A percentile compares a stretch with the other conserved stretches of the same genome.
These are phyloP conservation scores for Komagataella phaffii DNA, from an alignment of 805 yeast species.

Conservation along the genomic window DNA sequence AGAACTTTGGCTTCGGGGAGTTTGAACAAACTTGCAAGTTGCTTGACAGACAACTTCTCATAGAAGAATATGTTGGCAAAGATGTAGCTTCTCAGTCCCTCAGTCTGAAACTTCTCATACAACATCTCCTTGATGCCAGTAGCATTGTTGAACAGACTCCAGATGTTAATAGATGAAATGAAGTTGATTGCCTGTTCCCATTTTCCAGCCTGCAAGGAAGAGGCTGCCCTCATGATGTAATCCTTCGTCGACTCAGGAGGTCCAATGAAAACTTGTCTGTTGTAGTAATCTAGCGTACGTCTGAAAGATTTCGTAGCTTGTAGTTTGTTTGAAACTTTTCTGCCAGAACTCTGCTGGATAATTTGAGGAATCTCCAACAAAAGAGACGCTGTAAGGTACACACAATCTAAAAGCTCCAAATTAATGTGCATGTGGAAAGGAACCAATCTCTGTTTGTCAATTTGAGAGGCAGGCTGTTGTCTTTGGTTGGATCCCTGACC, in stretches of 20 bases:
- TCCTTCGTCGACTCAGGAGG: conserved; percentile 97
- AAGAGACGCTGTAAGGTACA: conserved; percentile 79
- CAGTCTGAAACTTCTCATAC: conserved; percentile 67
- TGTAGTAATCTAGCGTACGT: conserved; percentile 83
- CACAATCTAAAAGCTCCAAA: conserved; percentile 87
- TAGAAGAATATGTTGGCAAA: conserved; percentile 72
- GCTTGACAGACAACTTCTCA: conserved; percentile 56
- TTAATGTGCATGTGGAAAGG: conserved; percentile 99
- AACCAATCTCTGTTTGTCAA: conserved; percentile 42
- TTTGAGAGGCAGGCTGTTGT: conserved; percentile 19
- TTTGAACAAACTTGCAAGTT: conserved; percentile 55
- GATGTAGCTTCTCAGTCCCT: conserved; percentile 86
- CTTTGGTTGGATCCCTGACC: conserved; percentile 85
- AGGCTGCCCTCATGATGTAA: conserved; percentile 84
- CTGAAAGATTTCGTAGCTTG: conserved; percentile 68
- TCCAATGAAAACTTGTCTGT: conserved; percentile 89
- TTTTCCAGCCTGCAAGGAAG: conserved; percentile 76
- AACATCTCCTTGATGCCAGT: conserved; percentile 61
- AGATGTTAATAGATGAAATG: conserved; percentile 66
- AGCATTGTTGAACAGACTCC: conserved; percentile 69
- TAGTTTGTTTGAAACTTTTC: conserved; percentile 30
- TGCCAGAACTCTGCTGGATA: conserved; percentile 59
- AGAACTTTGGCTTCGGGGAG: conserved; percentile 41
- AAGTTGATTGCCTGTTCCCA: conserved; percentile 71
- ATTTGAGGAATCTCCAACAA: conserved; percentile 85